Evolutionary conservation across 2,329 filamentous ascomycete genomes (phyloP), one percentile per base, ranked within the genome.

Genomic region (Plectosphaerella plurivora): DNA sequence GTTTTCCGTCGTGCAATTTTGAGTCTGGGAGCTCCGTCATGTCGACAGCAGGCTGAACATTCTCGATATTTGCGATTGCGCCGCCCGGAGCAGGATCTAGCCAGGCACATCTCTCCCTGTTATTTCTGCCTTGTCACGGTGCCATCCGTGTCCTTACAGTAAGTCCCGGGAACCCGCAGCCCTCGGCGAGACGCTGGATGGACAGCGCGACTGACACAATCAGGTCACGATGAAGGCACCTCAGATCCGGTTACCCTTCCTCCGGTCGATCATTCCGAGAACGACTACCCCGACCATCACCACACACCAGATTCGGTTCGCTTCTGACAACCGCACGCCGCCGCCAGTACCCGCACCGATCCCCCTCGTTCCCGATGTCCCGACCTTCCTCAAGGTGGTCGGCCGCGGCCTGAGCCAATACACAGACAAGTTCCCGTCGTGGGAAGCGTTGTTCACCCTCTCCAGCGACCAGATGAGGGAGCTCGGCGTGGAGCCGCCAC

Each of bases 321-420:
- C 74, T 39, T 72, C 76, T 63, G 72, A 69, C 63, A 68, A 69
- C 54, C 61, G 68, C 53, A 67, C 59, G 62, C 66, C 57, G 45
- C 73, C 64, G 44, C 61, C 66, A 7, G 72, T 83, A 33, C 92
- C 92, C 3, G 65, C 77, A 22, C 88, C 91, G 1, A 96, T 88
- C 37, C 89, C 91, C 2, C 91, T 96, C 63, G 86, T 96, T 39
- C 93, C 92, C 33, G 87, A 97, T 67, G 84, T 91, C 41, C 68
- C 79, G 61, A 94, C 92, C 15, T 96, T 99, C 71, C 86, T 97
- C 57, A 90, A 82, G 36, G 78, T 97, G 54, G 97, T 97, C 71
- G 94, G 94, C 61, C 92, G 94, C 57, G 86, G 86, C 61, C 84
- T 97, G 62, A 85, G 81, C 64, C 84, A 88, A 65, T 90, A 97